A percentile compares a stretch with the other conserved stretches of the same genome.
Conservation (phyloP, 2,329 filamentous ascomycete genomes). For the Penicillium concentricum region DNA sequence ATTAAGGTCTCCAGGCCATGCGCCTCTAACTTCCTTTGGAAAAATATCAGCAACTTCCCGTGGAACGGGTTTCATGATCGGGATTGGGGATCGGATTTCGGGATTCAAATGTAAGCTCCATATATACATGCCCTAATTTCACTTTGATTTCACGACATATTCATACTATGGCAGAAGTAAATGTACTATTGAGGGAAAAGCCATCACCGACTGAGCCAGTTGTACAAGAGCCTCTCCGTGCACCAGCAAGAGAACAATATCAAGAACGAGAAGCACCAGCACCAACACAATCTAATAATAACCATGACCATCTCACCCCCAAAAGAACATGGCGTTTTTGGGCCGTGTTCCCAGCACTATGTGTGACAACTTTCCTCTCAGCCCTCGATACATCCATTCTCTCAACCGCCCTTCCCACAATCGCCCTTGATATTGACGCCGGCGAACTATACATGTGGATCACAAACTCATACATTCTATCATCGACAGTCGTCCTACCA, state of each 20-base stretch:
- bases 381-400: constrained; percentile 41
- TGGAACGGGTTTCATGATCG: not conserved
- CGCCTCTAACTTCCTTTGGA: not conserved
- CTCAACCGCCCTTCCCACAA: constrained; percentile 44
- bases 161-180: not conserved
- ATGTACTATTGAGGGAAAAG: not conserved
- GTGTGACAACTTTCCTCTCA: constrained; percentile 30
- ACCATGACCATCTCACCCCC: not conserved
- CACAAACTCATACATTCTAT: constrained; percentile 34
- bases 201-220: not conserved
- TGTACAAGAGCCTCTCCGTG: not conserved
- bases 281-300: not conserved
- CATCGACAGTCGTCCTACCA: constrained; percentile 49
- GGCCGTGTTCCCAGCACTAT: constrained; percentile 28
- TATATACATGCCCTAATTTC: not conserved
- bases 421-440: constrained; percentile 32
- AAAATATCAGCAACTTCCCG: not conserved
- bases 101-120: not conserved
- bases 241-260: not conserved
- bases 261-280: not conserved
- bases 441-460: constrained; percentile 40
- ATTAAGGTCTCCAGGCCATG: no score
- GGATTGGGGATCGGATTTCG: not conserved
- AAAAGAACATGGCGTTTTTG: constrained; percentile 25
- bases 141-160: not conserved